These are phyloP conservation scores for Pleurotus cornucopiae DNA, from an alignment of 768 basidiomycete genomes.

Conservation along the genomic window DNA sequence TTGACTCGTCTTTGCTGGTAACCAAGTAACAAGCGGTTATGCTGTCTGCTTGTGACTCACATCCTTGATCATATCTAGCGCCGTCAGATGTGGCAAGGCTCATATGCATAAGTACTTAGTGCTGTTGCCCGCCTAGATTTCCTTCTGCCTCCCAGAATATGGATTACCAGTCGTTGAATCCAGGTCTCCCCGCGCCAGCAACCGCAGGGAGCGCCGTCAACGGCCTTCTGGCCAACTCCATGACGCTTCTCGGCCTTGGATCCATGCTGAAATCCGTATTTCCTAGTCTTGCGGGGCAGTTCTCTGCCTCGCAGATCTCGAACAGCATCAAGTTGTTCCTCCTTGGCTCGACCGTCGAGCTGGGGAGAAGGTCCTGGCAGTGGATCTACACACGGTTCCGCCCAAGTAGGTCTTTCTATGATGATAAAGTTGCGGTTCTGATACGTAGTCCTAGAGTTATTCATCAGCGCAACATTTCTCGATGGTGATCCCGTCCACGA, in stretches of 20 bases:
- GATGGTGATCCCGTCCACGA: conserved; percentile 45
- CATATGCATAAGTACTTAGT: too few species aligned
- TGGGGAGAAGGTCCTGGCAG: conserved; percentile 9
- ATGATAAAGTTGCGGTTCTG: not conserved
- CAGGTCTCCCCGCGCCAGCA: too few species aligned
- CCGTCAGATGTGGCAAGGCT: too few species aligned
- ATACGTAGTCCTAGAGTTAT: conserved; percentile 27
- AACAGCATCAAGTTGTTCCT: conserved; percentile 8
- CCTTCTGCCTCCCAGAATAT: too few species aligned
- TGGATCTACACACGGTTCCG: conserved; percentile 31
- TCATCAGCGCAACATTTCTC: conserved; percentile 38
- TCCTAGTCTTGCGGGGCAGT: not conserved
- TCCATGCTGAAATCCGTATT: not conserved
- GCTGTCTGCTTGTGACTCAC: too few species aligned
- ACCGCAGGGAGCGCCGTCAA: not conserved
- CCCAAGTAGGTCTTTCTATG: conserved; percentile 23
- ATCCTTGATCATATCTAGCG: too few species aligned
- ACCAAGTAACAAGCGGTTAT: too few species aligned
- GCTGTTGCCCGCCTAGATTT: too few species aligned
- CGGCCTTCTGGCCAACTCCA: not conserved
- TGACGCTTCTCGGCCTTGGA: not conserved
- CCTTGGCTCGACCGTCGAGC: conserved; percentile 6
- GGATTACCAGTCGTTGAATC: too few species aligned
- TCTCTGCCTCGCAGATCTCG: not conserved
- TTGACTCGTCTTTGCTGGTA: too few species aligned